phyloP scores from a whole-genome alignment of 176 grass and related monocot species.

The Oropetium thomaeum region DNA sequence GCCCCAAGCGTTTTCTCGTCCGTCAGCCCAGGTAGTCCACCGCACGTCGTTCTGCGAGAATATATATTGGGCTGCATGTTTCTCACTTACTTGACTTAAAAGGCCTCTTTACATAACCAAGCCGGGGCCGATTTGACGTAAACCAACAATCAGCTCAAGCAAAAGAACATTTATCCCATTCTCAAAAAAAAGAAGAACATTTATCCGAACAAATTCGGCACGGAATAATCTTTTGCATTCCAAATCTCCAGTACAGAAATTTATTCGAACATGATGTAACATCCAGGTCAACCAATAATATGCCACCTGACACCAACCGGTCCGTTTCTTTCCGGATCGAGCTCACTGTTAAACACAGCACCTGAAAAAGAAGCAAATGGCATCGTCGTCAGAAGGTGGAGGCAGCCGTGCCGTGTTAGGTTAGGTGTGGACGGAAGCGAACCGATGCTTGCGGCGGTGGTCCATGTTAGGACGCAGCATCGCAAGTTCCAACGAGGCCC shows the following conservation, averaged over 20 bases:
- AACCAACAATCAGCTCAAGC: not conserved
- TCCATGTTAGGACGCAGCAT: slow-evolving; percentile 41
- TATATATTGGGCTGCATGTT: not conserved
- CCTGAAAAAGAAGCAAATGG: not conserved
- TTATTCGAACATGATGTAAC: not conserved
- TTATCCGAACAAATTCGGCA: not conserved
- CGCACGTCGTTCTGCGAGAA: no score
- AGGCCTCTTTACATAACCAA: not conserved
- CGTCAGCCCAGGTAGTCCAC: no score
- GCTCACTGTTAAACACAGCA: not conserved
- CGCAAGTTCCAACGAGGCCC: slow-evolving; percentile 44
- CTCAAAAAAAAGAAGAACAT: not conserved
- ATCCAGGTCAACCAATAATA: not conserved
- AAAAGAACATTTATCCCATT: no score
- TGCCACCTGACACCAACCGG: not conserved
- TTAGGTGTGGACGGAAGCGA: slow-evolving; percentile 34
- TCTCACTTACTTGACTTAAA: not conserved
- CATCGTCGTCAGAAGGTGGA: not conserved
- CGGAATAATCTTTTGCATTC: not conserved
- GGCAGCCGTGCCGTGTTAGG: not conserved
- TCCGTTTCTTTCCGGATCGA: not conserved
- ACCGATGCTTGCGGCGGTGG: slow-evolving; percentile 30
- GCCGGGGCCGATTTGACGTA: not conserved
- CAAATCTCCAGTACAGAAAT: not conserved
- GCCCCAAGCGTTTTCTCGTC: no score